phyloP scores from a whole-genome alignment of 768 basidiomycete species.

The Royoungia palumana region DNA sequence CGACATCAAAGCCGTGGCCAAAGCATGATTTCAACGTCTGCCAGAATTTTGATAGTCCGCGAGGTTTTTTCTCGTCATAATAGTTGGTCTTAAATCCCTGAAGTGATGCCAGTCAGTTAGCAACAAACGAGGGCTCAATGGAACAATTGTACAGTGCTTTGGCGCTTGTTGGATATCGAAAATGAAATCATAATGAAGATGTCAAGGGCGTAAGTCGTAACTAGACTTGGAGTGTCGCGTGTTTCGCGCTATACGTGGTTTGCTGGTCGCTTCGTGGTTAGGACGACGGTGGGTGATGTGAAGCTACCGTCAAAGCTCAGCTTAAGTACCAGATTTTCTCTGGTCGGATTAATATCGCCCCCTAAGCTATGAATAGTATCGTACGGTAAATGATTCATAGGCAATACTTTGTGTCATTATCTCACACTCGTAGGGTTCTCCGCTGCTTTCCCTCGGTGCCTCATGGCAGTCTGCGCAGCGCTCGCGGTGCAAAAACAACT shows the following conservation, averaged over 20 bases:
- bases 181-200: constrained; percentile 7
- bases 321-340: constrained; percentile 5
- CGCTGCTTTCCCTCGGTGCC: constrained; percentile 5
- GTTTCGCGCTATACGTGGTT: not conserved
- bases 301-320: not conserved
- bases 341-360: not conserved
- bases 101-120: not conserved
- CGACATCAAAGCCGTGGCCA: constrained; percentile 12
- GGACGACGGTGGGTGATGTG: not conserved
- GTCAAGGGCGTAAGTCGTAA: constrained; percentile 3
- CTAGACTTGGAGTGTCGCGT: not conserved
- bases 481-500: not conserved
- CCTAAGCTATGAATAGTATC: constrained; percentile 10
- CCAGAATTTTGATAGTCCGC: constrained; percentile 2
- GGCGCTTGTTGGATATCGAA: not conserved
- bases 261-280: constrained; percentile 1
- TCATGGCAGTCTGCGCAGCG: constrained; percentile 3
- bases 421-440: constrained; percentile 3
- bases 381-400: not conserved
- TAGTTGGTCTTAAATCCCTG: constrained; percentile 6
- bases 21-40: constrained; percentile 22
- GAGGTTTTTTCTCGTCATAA: constrained; percentile 10
- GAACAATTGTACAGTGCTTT: constrained; percentile 1
- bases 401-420: not conserved
- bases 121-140: not conserved